Conservation (phyloP, 768 basidiomycete species). For the Boletus pseudo-olivaceus region DNA sequence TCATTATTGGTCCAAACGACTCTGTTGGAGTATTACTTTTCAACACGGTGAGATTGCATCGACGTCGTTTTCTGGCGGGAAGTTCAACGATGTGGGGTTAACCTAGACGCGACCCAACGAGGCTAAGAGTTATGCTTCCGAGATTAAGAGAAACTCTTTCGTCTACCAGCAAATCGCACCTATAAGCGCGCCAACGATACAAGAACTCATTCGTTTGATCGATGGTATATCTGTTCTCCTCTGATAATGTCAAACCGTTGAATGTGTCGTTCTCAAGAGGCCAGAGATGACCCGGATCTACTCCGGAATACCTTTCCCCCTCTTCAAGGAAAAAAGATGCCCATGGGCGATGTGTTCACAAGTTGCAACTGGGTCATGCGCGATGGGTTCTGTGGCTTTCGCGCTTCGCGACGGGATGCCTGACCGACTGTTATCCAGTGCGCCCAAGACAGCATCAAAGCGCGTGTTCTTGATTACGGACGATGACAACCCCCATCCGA, state of each 20-base stretch:
- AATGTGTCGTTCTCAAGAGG: slow-evolving; percentile 40
- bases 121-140: slow-evolving; percentile 41
- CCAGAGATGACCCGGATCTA: slow-evolving; percentile 58
- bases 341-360: slow-evolving; percentile 87
- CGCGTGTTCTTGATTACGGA: slow-evolving; percentile 93
- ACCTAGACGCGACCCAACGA: slow-evolving; percentile 25
- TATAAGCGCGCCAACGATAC: slow-evolving; percentile 78
- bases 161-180: slow-evolving; percentile 75
- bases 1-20: slow-evolving; percentile 84
- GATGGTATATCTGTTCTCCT: slow-evolving; percentile 52
- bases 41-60: slow-evolving; percentile 68
- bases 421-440: slow-evolving; percentile 39
- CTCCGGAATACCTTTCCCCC: slow-evolving; percentile 65
- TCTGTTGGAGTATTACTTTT: slow-evolving; percentile 87
- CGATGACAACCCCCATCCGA: slow-evolving; percentile 44
- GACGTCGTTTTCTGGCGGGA: not conserved
- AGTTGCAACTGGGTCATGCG: slow-evolving; percentile 88
- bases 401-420: slow-evolving; percentile 13
- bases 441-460: slow-evolving; percentile 86
- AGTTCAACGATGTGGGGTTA: not conserved
- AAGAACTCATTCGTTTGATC: slow-evolving; percentile 71
- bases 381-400: slow-evolving; percentile 56
- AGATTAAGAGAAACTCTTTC: slow-evolving; percentile 67
- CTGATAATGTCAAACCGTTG: not conserved
- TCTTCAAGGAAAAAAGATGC: slow-evolving; percentile 51